These are phyloP conservation scores for Curvularia spicifera DNA, from an alignment of 2,329 filamentous ascomycete genomes.

Conservation along the genomic window DNA sequence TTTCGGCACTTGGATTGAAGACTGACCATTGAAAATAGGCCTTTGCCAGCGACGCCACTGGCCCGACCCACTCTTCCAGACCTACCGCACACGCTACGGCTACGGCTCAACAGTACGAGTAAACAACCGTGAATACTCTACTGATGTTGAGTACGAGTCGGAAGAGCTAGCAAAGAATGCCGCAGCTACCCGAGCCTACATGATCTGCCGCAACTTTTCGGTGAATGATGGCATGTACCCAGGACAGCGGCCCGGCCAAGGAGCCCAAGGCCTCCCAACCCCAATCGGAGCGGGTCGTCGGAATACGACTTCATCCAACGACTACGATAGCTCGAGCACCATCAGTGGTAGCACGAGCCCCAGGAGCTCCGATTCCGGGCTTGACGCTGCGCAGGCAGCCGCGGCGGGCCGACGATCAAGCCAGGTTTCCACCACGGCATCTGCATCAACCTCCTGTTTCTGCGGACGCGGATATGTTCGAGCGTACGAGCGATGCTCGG, in stretches of 20 bases:
- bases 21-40: slow-evolving; percentile 62
- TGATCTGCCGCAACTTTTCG: slow-evolving; percentile 97
- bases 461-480: slow-evolving; percentile 50
- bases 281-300: slow-evolving; percentile 67
- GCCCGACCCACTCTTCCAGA: slow-evolving; percentile 88
- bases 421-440: slow-evolving; percentile 42
- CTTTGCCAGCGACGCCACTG: slow-evolving; percentile 94
- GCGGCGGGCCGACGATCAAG: slow-evolving; percentile 42
- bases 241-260: slow-evolving; percentile 60
- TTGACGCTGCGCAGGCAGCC: slow-evolving; percentile 40
- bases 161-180: slow-evolving; percentile 87
- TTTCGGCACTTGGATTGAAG: slow-evolving; percentile 8
- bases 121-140: slow-evolving; percentile 96
- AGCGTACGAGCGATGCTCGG: slow-evolving; percentile 52
- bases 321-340: slow-evolving; percentile 59
- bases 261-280: slow-evolving; percentile 67
- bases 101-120: slow-evolving; percentile 91
- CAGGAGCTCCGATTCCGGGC: slow-evolving; percentile 54
- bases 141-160: slow-evolving; percentile 82
- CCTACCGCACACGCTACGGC: slow-evolving; percentile 74
- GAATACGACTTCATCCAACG: slow-evolving; percentile 55
- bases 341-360: slow-evolving; percentile 64
- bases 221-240: slow-evolving; percentile 91
- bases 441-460: slow-evolving; percentile 39
- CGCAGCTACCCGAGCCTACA: slow-evolving; percentile 93